Evolutionary conservation across 176 grass and related monocot species (phyloP), one percentile per base, ranked within the genome.

Genomic region (Neostapfia colusana): DNA sequence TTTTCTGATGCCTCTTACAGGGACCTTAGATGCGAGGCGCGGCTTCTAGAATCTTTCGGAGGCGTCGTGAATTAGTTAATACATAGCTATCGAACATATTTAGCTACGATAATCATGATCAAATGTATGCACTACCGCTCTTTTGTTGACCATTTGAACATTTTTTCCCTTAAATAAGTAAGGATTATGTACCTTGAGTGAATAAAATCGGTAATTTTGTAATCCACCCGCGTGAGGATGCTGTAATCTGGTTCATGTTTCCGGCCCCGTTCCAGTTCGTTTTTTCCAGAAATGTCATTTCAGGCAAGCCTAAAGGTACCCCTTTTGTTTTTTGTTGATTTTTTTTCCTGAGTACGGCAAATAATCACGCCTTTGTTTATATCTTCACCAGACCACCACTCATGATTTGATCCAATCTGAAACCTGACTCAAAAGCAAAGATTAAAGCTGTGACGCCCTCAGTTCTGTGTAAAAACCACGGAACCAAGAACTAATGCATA

Each of bases 391-490:
- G 2, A 42, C 24, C 40, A 28, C 46, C 28, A 27, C 38, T 61
- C 20, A 20, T 55, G 14, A 82, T 78, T 44, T 43, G 21, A 64
- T 17, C 55, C 28, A 75, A 79, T 66, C 7, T 15, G 12, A 80
- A 80, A 69, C 70, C 44, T 67, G 13, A 51, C 64, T 58, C 41
- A 21, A 71, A 79, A 65, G 79, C 68, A 79, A 79, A 83, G 24
- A 64, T 74, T 63, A 85, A 83, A 78, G 79, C 79, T n/a, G n/a
- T n/a, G n/a, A n/a, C n/a, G n/a, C n/a, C n/a, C n/a, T n/a, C n/a
- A n/a, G n/a, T n/a, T n/a, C n/a, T n/a, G n/a, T n/a, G n/a, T n/a
- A n/a, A n/a, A n/a, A n/a, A n/a, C n/a, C n/a, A n/a, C n/a, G n/a
- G n/a, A n/a, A n/a, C n/a, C n/a, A n/a, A n/a, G n/a, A n/a, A n/a